Evolutionary conservation across 2,329 filamentous ascomycete species (phyloP), one percentile per base, ranked within the genome.

Genomic region (Fusarium sublunatum): DNA sequence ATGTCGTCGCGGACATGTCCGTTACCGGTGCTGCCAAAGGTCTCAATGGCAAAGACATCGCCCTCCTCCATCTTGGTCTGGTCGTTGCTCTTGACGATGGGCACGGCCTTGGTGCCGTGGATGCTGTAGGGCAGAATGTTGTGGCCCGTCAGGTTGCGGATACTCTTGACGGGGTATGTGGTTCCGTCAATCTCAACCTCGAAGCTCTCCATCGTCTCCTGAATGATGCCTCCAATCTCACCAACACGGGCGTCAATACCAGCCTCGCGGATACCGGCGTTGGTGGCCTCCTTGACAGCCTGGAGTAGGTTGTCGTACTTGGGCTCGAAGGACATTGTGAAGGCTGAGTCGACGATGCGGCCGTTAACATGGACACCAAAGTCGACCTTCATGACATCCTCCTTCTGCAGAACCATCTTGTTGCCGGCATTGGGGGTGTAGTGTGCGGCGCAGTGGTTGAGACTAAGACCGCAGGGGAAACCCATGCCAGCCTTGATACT

Each of bases 61-160:
- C 93, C 93, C 78, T 97, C 94, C 79, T 97, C 93, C 94, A 98
- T 98, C 84, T 96, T 97, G 48, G 92, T 96, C 75, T 89, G 88
- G 72, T 96, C 92, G 61, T 86, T 86, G 61, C 88, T 89, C 82
- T 96, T 96, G 64, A 97, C 92, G 71, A 97, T 97, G 0, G 93
- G 94, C 47, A 97, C 92, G 67, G 91, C 93, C 83, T 97, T 97
- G 70, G 88, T 91, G 55, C 93, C 93, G 79, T 97, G 93, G 70
- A 97, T 97, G 75, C 88, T 88, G 81, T 93, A 95, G 61, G 88
- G 93, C 53, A 91, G 83, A 72, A 97, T 97, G 67, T 91, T 94
- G 81, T 97, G 93, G 9, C 92, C 93, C 72, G 91, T 94, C 59
- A 96, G 82, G 79, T 95, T 95, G 65, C 91, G 89, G 73, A 96